Base-by-base conservation (phyloP, 495 filamentous ascomycete species). In the Annulohypoxylon bovei region DNA sequence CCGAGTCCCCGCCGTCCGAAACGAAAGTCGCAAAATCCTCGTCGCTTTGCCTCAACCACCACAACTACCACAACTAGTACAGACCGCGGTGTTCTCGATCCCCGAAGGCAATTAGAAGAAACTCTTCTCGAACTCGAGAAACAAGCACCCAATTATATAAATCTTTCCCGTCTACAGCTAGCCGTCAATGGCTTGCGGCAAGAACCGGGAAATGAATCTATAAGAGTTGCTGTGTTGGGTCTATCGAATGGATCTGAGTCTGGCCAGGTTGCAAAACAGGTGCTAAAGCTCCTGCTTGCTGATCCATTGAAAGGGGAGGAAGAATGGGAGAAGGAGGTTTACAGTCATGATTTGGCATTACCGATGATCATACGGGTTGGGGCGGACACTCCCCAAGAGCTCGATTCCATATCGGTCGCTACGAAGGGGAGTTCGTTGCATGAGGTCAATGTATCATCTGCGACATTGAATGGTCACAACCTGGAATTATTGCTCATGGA, bases 401-500 rank as follows among this genome's bases (percentile, higher is more conserved):
- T 68, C 11, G 65, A 61, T 6, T 58, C 67, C 27, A 63, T 78
- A 20, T 73, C 69, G 14, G 66, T 77, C 23, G 40, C 59, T 9
- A 58, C 60, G 16, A 77, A 68, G 22, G 76, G 65, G 32, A 76
- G 77, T 40, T 69, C 81, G n/a, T 71, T 86, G 7, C 81, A 79
- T 28, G 84, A 85, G 30, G 50, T 88, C 14, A 23, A 76, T 47
- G 81, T 94, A n/a, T 89, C 91, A 4, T 92, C 93, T 14, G 84
- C 87, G 16, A 79, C 88, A 6, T 77, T 97, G 14, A 87, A 88
- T 68, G 83, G 84, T 9, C 85, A 90, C 50, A 89, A 90, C 60
- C 71, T 97, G 11, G 94, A 98, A 78, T 84, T 98, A 20, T 80
- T 98, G 5, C 79, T 97, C n/a, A 87, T 89, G 68, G 77, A 83